Base-by-base conservation (phyloP, 148 eudicot genomes). In the Linanthus parryae region DNA sequence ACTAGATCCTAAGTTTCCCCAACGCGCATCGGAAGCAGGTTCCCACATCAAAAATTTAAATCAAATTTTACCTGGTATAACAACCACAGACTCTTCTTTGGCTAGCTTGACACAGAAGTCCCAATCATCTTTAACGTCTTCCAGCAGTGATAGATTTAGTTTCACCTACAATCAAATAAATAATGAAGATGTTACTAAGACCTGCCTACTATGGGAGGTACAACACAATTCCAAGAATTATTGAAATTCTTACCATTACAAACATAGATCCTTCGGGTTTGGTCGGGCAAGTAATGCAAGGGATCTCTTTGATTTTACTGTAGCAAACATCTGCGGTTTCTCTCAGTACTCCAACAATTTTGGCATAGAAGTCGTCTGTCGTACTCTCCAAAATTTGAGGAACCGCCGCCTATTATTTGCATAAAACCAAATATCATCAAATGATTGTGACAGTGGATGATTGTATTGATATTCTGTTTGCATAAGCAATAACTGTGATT, bases 81-180 rank as follows among this genome's bases (percentile, higher is more conserved):
- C 47, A 12, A 73, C 19, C 31, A 72, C 62, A 11, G 64, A 71
- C 62, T 82, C 84, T 58, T 82, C 84, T 52, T 75, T 75, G 16
- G 82, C 84, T 49, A 84, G 84, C 62, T 84, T 84, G 20, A 20
- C 26, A 52, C 87, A 80, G 48, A 84, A 80, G 50, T 84, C 87
- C 33, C 67, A 7, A 61, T 84, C 94, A 73, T 70, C 75, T 11
- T 48, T 48, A 16, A 84, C 81, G 36, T 51, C 82, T 59, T 70
- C 72, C 58, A 84, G 44, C 15, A 70, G 57, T 20, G 64, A 47
- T 19, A 80, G 22, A 54, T 84, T 58, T 21, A 84, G 73, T 62
- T 74, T 80, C 24, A 73, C 94, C 94, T 84, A 68, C 51, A 61
- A 57, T 18, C 18, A 16, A 23, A 13, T 14, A 14, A 18, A n/a